Evolutionary conservation across 257 asterid species (phyloP), one percentile per base, ranked within the genome.

Genomic region (Rehmannia glutinosa): DNA sequence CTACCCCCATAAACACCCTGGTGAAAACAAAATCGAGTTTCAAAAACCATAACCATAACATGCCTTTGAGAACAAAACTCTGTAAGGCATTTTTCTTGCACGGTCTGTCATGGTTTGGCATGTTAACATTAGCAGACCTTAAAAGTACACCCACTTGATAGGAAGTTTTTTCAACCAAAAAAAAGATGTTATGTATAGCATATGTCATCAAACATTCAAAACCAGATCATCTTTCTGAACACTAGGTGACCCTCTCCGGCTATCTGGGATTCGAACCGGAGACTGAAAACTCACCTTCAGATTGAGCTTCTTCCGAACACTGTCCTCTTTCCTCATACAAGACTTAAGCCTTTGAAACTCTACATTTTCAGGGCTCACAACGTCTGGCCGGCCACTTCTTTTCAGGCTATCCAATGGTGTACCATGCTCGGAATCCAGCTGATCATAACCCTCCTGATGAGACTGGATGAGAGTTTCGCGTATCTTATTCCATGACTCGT

Each of bases 271-370:
- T 33, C 59, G 54, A 33, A 62, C 62, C 2, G 72, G 68, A 46
- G 59, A 65, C 23, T 55, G 38, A 50, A 80, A 85, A 8, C 42
- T 69, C 52, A 82, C 88, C 66, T 62, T 75, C 71, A 82, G 72
- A 57, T 76, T 62, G 33, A 62, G 68, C 52, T 28, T 70, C 56
- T 52, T 70, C 73, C 73, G 62, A 6, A 17, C 82, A 67, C 78
- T 64, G 35, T 75, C 85, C 0, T 39, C 58, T 32, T 67, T 78
- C 64, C 75, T 80, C 74, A 85, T 41, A 52, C 88, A 82, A 43
- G 91, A 60, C 71, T 64, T 74, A 38, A 66, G 59, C 42, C 57
- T 62, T 9, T 20, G 68, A 41, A 27, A 15, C 58, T 50, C 72
- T 7, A 30, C 50, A 13, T 4, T 72, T 50, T 57, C 79, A 0